Evolutionary conservation across 1,284 basidiomycete species (phyloP).

Genomic region (Schizophyllum amplum): DNA sequence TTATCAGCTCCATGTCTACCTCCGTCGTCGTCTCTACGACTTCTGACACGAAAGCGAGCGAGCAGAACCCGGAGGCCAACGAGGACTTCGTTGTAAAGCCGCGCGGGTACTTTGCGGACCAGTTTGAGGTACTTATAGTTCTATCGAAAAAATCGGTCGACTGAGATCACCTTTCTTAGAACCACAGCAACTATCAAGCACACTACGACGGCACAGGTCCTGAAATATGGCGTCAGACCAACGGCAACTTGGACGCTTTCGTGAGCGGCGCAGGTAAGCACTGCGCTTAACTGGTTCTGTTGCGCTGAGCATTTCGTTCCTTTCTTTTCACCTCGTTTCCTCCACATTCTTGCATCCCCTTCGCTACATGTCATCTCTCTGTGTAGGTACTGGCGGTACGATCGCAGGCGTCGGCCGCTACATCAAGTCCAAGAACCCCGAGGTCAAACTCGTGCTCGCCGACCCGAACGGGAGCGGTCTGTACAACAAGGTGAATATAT

Average conservation of each 20-base stretch:
- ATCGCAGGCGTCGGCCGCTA: slow-evolving; percentile 81
- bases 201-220: slow-evolving; percentile 90
- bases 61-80: slow-evolving; percentile 7
- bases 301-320: no score
- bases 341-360: slow-evolving; percentile 4
- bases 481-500: slow-evolving; percentile 72
- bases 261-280: slow-evolving; percentile 82
- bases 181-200: slow-evolving; percentile 83
- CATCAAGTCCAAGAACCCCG: slow-evolving; percentile 63
- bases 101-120: slow-evolving; percentile 87
- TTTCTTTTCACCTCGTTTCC: slow-evolving; percentile 3
- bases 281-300: no score
- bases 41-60: background rate
- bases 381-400: slow-evolving; percentile 83
- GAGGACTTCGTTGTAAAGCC: slow-evolving; percentile 29
- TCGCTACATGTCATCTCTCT: background rate
- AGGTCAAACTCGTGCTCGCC: slow-evolving; percentile 69
- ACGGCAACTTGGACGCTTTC: slow-evolving; percentile 78
- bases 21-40: slow-evolving; percentile 54
- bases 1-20: slow-evolving; percentile 27
- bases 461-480: slow-evolving; percentile 95
- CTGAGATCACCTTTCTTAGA: slow-evolving; percentile 35
- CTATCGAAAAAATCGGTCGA: background rate
- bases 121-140: slow-evolving; percentile 65
- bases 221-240: slow-evolving; percentile 93